Evolutionary conservation across 495 filamentous ascomycete genomes (phyloP), one percentile per base, ranked within the genome.

Genomic region (Podospora australis): DNA sequence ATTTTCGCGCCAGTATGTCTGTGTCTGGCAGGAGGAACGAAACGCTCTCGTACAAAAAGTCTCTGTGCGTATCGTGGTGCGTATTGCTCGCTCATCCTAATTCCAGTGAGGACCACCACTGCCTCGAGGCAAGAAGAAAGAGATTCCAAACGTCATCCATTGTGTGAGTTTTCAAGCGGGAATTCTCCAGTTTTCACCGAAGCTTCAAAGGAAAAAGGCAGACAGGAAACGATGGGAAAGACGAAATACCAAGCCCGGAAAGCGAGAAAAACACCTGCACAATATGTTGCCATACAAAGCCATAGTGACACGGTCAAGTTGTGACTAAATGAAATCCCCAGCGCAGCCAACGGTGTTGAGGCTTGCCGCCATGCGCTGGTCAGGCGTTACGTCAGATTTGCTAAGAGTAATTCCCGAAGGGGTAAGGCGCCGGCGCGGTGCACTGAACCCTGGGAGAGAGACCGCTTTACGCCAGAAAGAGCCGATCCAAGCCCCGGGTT

Each of bases 321-420:
- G 35, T 49, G 52, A 54, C 51, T 26, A 46, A 48, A 44, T 20
- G 21, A 17, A 17, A 44, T 13, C 39, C 44, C 11, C 14, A 14
- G 39, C 22, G 42, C 32, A n/a, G 16, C 47, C 53, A 48, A 57
- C 42, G 23, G 38, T 22, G 3, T 22, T 44, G 35, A n/a, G n/a
- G 6, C 20, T 50, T 43, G 21, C 21, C 17, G 19, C 25, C 19
- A 20, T 13, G 17, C 2, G 11, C 13, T 24, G 30, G 13, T 16
- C 24, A 28, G 44, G 39, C 26, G 41, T 42, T 51, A 59, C 55
- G 56, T 59, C 58, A 59, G 58, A 61, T 59, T 63, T 61, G 55
- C 52, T 63, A 63, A 63, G n/a, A 46, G 55, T 56, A 63, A 63
- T 44, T 54, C 57, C 44, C 32, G 20, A 60, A 21, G 2, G 8